Base-by-base conservation (phyloP, 164 flowering plant genomes). In the Magnolia kwangsiensis region DNA sequence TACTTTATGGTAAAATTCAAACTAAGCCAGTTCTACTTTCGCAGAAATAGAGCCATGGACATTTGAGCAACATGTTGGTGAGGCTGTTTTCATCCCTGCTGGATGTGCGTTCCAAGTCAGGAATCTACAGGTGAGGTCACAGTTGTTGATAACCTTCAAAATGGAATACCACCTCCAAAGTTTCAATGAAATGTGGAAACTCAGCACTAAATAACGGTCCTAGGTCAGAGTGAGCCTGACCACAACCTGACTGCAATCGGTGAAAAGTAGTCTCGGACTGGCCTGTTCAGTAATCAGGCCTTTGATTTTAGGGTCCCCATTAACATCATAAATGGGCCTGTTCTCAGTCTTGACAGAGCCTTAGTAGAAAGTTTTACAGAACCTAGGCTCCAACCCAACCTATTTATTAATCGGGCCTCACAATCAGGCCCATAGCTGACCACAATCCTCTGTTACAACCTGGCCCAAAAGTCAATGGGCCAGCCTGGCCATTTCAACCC, bases 21-120 rank as follows among this genome's bases (percentile, higher is more conserved):
- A 76, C 51, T 20, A 14, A n/a, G 59, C 3, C 20, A 19, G 24
- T 69, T 72, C 27, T 75, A 4, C 37, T 37, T 51, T 69, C 16
- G 51, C 80, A 96, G 99, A 92, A 74, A 86, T 96, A n/a, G 97
- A 94, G 83, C 97, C 99, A 4, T 94, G 98, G 97, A 88, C 95
- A 51, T 89, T 96, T 79, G 90, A 91, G 74, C 99, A 96, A 84
- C 83, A 86, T 79, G 73, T 88, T 50, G 95, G 98, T 66, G 88
- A 94, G 82, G 98, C 97, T 73, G 88, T 96, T 24, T 92, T 94
- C 80, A 74, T 96, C 45, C 98, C 99, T 70, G 91, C 99, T 78
- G 99, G 99, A 67, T 94, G 98, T 75, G 92, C 99, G 72, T 90
- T 88, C 78, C 99, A 96, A 87, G 86, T 85, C 29, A 86, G 91